These are phyloP conservation scores for Pseudogymnoascus verrucosus DNA, from an alignment of 2,329 filamentous ascomycete genomes.

Conservation along the genomic window DNA sequence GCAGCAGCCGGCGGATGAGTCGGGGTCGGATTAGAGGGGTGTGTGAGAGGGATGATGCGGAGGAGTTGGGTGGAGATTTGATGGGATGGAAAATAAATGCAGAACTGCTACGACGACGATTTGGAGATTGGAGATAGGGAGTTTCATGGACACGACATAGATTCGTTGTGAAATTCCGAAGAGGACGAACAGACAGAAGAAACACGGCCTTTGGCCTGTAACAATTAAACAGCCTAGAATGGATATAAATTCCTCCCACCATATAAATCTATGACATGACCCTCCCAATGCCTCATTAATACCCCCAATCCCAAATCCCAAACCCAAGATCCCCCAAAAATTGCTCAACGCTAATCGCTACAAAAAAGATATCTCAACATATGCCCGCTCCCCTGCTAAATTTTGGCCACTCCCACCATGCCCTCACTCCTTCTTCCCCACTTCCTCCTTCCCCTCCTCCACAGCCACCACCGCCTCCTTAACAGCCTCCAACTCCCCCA, in stretches of 20 bases:
- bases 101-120: not conserved
- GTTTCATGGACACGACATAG: not conserved
- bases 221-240: not conserved
- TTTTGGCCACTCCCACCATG: not conserved
- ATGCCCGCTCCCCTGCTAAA: not conserved
- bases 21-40: conserved; percentile 16
- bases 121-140: not conserved
- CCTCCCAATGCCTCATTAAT: not conserved
- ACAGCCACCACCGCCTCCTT: not conserved
- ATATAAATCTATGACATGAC: not conserved
- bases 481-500: conserved; percentile 12
- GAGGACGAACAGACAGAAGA: not conserved
- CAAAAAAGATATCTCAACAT: not conserved
- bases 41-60: not conserved
- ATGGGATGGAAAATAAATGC: not conserved
- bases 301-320: not conserved
- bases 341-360: not conserved
- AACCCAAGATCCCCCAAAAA: not conserved
- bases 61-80: not conserved
- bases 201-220: not conserved
- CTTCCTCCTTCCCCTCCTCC: not conserved
- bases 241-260: not conserved
- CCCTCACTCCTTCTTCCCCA: not conserved
- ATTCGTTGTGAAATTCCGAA: not conserved
- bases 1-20: conserved; percentile 20